Percentiles rank a stretch among this genome's conserved stretches.
phyloP scores from a whole-genome alignment of 805 yeast genomes.

The Pachysolen tannophilus region DNA sequence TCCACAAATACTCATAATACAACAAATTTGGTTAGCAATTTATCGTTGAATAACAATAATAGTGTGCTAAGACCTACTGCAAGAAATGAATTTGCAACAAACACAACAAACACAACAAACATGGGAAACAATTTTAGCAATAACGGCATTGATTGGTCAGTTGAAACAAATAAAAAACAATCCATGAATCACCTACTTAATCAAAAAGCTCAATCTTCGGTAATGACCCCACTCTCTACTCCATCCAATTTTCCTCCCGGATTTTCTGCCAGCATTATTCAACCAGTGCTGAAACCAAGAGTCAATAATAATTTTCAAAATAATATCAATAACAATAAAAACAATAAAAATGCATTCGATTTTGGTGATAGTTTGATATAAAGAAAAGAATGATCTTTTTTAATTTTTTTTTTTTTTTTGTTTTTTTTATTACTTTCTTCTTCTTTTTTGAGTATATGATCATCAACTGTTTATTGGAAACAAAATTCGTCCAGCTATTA shows the following conservation, averaged over 20 bases:
- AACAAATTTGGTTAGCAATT: not conserved
- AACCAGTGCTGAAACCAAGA: slow-evolving; percentile 6
- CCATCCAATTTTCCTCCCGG: slow-evolving; percentile 6
- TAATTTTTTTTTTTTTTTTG: too few relatives aligned
- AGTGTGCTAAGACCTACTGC: not conserved
- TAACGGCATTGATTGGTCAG: slow-evolving; percentile 3
- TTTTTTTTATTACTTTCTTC: too few relatives aligned
- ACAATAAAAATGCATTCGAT: not conserved
- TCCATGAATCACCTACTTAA: not conserved
- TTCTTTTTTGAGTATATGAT: too few relatives aligned
- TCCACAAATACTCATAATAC: not conserved
- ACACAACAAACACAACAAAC: not conserved
- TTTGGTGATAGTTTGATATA: slow-evolving; percentile 7
- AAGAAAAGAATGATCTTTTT: too few relatives aligned
- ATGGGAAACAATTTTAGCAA: not conserved
- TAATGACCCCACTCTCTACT: not conserved
- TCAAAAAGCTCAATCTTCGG: not conserved
- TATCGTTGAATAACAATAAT: not conserved
- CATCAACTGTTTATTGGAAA: too few relatives aligned
- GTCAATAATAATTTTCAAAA: too few relatives aligned
- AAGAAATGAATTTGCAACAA: not conserved
- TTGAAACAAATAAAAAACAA: not conserved
- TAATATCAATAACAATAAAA: not conserved
- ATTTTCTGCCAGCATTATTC: slow-evolving; percentile 7
- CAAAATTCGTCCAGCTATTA: too few relatives aligned